A percentile compares a stretch with the other conserved stretches of the same genome.
Evolutionary conservation across 2,329 filamentous ascomycete species (phyloP).

Genomic region (Fusarium sacchari): DNA sequence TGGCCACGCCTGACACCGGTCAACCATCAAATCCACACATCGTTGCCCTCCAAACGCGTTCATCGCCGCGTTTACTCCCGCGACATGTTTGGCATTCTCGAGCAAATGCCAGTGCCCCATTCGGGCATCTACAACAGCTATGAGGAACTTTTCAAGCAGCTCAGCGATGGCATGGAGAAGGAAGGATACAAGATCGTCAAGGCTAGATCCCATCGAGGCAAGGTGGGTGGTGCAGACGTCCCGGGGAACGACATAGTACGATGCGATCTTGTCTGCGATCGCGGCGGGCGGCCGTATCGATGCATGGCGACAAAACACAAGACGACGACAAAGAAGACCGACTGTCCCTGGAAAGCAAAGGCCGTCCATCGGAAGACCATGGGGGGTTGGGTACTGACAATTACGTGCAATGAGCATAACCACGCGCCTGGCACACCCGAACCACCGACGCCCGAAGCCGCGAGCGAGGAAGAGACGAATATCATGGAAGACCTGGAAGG

Average conservation of each 20-base stretch:
- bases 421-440: slow-evolving; percentile 57
- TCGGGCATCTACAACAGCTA: slow-evolving; percentile 52
- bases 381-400: slow-evolving; percentile 57
- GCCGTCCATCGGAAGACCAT: slow-evolving; percentile 56
- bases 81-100: slow-evolving; percentile 57
- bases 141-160: slow-evolving; percentile 54
- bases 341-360: slow-evolving; percentile 58
- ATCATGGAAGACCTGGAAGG: slow-evolving; percentile 42
- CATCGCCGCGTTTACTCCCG: slow-evolving; percentile 37
- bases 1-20: slow-evolving; percentile 44
- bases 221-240: slow-evolving; percentile 53
- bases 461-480: slow-evolving; percentile 49
- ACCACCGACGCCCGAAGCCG: slow-evolving; percentile 50
- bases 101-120: slow-evolving; percentile 52
- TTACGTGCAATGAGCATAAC: slow-evolving; percentile 57
- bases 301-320: slow-evolving; percentile 58
- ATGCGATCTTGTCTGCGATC: slow-evolving; percentile 58
- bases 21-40: slow-evolving; percentile 44
- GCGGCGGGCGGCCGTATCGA: slow-evolving; percentile 56
- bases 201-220: slow-evolving; percentile 54
- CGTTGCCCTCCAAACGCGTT: slow-evolving; percentile 43
- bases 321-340: slow-evolving; percentile 58
- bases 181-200: slow-evolving; percentile 60
- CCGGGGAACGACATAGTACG: slow-evolving; percentile 56
- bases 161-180: slow-evolving; percentile 55